phyloP scores from a whole-genome alignment of 805 yeast genomes.

The Saccharomyces paradoxus region DNA sequence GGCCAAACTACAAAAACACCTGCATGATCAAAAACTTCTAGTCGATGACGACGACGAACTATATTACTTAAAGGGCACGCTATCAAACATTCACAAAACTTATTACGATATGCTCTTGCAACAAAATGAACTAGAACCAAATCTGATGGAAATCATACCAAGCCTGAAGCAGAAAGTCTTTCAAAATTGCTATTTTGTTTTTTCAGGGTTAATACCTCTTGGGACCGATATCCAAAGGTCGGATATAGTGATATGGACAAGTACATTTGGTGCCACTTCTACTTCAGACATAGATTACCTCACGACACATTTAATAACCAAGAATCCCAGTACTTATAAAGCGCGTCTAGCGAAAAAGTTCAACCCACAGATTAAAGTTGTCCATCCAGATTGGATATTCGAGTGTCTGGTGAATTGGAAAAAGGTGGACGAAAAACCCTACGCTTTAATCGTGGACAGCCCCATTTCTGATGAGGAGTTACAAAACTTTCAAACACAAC shows the following conservation, averaged over 20 bases:
- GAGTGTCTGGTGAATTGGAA: constrained; percentile 77
- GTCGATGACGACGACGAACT: constrained; percentile 80
- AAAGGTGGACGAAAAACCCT: constrained; percentile 55
- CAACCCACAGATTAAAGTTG: constrained; percentile 62
- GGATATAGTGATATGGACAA: constrained; percentile 87
- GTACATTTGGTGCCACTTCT: constrained; percentile 83
- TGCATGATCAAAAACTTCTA: constrained; percentile 47
- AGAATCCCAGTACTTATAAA: constrained; percentile 72
- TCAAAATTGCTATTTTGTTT: constrained; percentile 58
- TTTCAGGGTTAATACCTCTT: constrained; percentile 87
- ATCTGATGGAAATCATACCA: constrained; percentile 41
- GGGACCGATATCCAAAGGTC: constrained; percentile 65
- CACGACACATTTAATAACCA: constrained; percentile 85
- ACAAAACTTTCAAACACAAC: constrained; percentile 25
- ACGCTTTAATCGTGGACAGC: constrained; percentile 43
- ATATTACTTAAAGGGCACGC: constrained; percentile 48
- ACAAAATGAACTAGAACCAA: constrained; percentile 33
- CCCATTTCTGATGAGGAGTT: constrained; percentile 39
- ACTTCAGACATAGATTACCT: constrained; percentile 58
- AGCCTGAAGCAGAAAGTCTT: constrained; percentile 63
- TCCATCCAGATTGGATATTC: constrained; percentile 88
- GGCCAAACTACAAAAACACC: constrained; percentile 69
- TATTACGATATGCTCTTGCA: constrained; percentile 49
- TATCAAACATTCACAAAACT: constrained; percentile 54
- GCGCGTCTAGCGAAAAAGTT: constrained; percentile 68